These are phyloP conservation scores for Boletus pseudopeckii DNA, from an alignment of 768 basidiomycete genomes.

Conservation along the genomic window DNA sequence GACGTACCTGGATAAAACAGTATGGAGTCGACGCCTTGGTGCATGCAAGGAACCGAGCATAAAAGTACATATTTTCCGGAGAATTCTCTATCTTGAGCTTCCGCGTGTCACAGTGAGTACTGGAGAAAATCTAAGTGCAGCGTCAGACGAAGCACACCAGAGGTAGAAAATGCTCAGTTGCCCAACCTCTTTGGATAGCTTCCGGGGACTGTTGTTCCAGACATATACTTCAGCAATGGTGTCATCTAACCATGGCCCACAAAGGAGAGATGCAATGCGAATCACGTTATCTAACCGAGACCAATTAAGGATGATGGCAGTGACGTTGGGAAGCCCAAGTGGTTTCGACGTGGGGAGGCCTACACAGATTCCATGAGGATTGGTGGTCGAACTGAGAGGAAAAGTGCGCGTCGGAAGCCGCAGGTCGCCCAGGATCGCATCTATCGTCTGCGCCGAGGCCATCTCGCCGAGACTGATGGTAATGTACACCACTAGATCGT, in stretches of 20 bases:
- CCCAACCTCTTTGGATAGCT: slow-evolving; percentile 42
- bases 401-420: slow-evolving; percentile 13
- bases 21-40: slow-evolving; percentile 45
- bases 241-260: slow-evolving; percentile 42
- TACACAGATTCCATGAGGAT: slow-evolving; percentile 9
- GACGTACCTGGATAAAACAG: slow-evolving; percentile 59
- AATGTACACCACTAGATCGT: neutral
- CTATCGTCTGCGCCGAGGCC: slow-evolving; percentile 2
- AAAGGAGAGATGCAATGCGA: slow-evolving; percentile 51
- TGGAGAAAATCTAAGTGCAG: slow-evolving; percentile 38
- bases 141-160: neutral
- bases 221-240: slow-evolving; percentile 48
- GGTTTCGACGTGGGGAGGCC: slow-evolving; percentile 4
- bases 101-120: slow-evolving; percentile 38
- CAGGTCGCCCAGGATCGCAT: slow-evolving; percentile 12
- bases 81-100: slow-evolving; percentile 57
- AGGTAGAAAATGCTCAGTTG: neutral
- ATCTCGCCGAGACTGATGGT: slow-evolving; percentile 1
- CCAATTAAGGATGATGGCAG: slow-evolving; percentile 66
- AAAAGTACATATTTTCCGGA: slow-evolving; percentile 54
- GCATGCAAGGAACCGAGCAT: slow-evolving; percentile 61
- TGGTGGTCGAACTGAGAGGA: slow-evolving; percentile 5
- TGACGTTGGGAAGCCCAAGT: slow-evolving; percentile 39
- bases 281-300: slow-evolving; percentile 60
- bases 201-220: slow-evolving; percentile 60